Percentiles rank a stretch among this genome's conserved stretches.
phyloP scores from a whole-genome alignment of 192 early-diverging fungal species.

The Umbelopsis isabellina region DNA sequence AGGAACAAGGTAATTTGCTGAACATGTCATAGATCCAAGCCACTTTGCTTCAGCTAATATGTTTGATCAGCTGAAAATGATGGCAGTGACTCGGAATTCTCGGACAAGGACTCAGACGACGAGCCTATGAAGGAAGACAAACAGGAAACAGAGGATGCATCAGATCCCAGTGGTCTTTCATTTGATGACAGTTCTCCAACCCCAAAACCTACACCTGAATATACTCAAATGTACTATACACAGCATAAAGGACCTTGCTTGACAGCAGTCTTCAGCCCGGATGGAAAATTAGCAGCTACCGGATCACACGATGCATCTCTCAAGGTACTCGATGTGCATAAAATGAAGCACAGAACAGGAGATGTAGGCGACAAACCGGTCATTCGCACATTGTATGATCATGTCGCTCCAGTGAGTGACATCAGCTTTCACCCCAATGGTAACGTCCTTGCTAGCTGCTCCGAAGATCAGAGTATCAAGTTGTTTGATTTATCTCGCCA shows the following conservation, averaged over 20 bases:
- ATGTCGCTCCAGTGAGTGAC: constrained; percentile 78
- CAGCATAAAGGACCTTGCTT: constrained; percentile 41
- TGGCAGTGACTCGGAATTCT: constrained; percentile 30
- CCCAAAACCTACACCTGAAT: constrained; percentile 32
- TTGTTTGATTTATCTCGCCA: constrained; percentile 87
- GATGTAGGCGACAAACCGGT: constrained; percentile 80
- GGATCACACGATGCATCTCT: constrained; percentile 87
- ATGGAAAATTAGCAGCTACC: constrained; percentile 85
- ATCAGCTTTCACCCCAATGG: constrained; percentile 93
- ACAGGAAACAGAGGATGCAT: background rate
- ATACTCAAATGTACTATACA: constrained; percentile 39
- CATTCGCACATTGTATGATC: constrained; percentile 90
- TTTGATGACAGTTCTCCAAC: constrained; percentile 8
- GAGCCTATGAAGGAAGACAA: constrained; percentile 25
- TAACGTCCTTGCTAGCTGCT: constrained; percentile 83
- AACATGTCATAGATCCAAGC: background rate
- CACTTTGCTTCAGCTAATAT: background rate
- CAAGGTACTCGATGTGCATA: constrained; percentile 87
- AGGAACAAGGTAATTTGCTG: constrained; percentile 52
- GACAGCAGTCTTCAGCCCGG: constrained; percentile 51
- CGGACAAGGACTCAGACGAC: constrained; percentile 26
- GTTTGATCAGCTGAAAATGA: background rate
- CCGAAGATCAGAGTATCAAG: constrained; percentile 84
- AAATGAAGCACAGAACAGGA: constrained; percentile 71
- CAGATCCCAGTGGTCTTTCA: background rate